Conservation (phyloP, 257 asterid species). For the Solanum medicagineum region DNA sequence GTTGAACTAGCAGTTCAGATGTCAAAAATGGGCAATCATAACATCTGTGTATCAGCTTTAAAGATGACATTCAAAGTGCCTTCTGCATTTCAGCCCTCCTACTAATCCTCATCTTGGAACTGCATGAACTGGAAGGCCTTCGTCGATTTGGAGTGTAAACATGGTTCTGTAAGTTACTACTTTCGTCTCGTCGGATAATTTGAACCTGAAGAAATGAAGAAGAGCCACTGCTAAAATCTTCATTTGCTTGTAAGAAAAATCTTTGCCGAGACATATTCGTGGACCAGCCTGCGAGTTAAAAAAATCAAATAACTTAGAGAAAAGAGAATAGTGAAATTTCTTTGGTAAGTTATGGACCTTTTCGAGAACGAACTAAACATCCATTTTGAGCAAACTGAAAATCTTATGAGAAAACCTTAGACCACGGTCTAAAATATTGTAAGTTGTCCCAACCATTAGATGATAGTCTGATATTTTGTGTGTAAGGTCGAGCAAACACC, state of each 20-base stretch:
- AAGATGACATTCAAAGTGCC: neutral
- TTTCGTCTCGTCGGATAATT: slow-evolving; percentile 21
- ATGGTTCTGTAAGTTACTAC: slow-evolving; percentile 51
- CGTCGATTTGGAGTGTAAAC: slow-evolving; percentile 58
- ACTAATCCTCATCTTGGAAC: slow-evolving; percentile 17
- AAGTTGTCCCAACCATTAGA: neutral
- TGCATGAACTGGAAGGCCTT: slow-evolving; percentile 35
- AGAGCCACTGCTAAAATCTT: slow-evolving; percentile 48
- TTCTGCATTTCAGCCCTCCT: neutral
- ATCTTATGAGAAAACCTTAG: neutral
- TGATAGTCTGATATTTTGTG: neutral
- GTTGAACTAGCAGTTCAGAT: neutral
- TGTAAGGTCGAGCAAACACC: neutral
- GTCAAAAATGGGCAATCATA: neutral
- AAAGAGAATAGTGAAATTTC: neutral
- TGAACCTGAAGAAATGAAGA: slow-evolving; percentile 40
- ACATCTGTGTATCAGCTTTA: neutral
- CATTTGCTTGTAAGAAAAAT: slow-evolving; percentile 67
- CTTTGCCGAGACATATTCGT: slow-evolving; percentile 46
- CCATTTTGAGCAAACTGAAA: neutral
- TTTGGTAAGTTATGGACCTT: neutral
- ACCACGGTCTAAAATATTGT: neutral
- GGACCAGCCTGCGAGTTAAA: slow-evolving; percentile 52
- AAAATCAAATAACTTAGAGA: neutral
- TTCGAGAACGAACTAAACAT: neutral